Conservation (phyloP, 2,329 filamentous ascomycete species). For the Fusarium stilboides region DNA sequence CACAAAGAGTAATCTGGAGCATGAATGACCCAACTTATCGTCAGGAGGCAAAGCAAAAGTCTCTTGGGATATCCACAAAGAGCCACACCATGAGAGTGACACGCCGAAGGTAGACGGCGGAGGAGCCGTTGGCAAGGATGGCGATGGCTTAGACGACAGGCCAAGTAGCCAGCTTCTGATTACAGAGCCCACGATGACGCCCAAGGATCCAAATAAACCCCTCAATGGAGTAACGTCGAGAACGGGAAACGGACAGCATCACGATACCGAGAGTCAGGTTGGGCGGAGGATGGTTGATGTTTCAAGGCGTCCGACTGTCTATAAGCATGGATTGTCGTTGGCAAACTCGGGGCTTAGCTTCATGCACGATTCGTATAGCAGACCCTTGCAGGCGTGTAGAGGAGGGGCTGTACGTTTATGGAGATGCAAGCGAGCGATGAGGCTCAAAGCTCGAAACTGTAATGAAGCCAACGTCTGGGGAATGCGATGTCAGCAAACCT, state of each 20-base stretch:
- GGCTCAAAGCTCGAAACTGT: constrained; percentile 36
- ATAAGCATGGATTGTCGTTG: constrained; percentile 23
- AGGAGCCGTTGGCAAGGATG: constrained; percentile 15
- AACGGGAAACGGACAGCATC: constrained; percentile 16
- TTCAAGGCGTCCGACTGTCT: constrained; percentile 1
- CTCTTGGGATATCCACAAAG: constrained; percentile 9
- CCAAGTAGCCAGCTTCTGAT: background rate
- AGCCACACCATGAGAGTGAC: constrained; percentile 9
- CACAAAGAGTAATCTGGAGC: background rate
- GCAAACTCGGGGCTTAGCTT: constrained; percentile 42
- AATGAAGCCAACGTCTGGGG: constrained; percentile 29
- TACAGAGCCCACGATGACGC: background rate
- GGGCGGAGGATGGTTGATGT: constrained; percentile 21
- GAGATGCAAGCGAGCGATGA: constrained; percentile 38
- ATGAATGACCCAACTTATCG: constrained; percentile 2
- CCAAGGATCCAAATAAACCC: background rate
- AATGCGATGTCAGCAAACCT: constrained; percentile 9
- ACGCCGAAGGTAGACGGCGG: constrained; percentile 6
- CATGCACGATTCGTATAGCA: constrained; percentile 51
- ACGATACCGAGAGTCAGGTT: constrained; percentile 26
- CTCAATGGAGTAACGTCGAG: constrained; percentile 3
- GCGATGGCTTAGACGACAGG: background rate
- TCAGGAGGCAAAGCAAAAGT: background rate
- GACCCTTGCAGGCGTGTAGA: constrained; percentile 18
- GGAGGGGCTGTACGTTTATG: constrained; percentile 4